phyloP scores from a whole-genome alignment of 106 monocot genomes.

The Dioscorea dumetorum region DNA sequence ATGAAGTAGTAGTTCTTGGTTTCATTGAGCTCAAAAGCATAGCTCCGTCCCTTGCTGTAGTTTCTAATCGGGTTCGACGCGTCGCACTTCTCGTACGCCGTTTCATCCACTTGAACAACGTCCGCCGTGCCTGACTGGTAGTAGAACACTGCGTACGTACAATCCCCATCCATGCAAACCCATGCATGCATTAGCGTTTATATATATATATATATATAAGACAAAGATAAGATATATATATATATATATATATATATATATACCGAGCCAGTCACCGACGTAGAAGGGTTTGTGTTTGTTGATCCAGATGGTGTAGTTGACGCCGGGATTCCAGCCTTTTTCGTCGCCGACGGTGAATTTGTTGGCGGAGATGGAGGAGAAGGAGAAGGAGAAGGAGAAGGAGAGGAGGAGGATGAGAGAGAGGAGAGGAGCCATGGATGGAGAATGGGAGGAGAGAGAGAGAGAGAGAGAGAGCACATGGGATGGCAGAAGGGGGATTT shows the following conservation, averaged over 20 bases:
- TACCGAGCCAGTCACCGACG: conserved; percentile 93
- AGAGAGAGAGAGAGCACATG: not conserved
- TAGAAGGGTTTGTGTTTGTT: conserved; percentile 72
- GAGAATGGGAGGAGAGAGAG: not conserved
- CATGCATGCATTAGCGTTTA: no score
- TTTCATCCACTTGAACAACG: conserved; percentile 54
- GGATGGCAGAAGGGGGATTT: not conserved
- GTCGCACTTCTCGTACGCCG: conserved; percentile 63
- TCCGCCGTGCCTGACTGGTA: conserved; percentile 53
- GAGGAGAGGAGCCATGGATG: not conserved
- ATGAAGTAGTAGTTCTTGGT: conserved; percentile 64
- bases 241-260: no score
- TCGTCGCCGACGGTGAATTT: conserved; percentile 61
- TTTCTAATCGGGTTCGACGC: conserved; percentile 49
- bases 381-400: not conserved
- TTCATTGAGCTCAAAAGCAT: conserved; percentile 61
- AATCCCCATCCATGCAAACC: no score
- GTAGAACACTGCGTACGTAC: conserved; percentile 41
- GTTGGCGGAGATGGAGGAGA: conserved; percentile 14
- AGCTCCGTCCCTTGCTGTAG: conserved; percentile 73
- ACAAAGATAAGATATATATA: no score
- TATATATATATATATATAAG: no score
- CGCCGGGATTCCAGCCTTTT: conserved; percentile 83
- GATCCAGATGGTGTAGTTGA: conserved; percentile 90
- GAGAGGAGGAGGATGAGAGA: not conserved